Percentiles rank a stretch among this genome's conserved stretches.
phyloP scores from a whole-genome alignment of 1,284 basidiomycete genomes.

The Sutorius eximius region DNA sequence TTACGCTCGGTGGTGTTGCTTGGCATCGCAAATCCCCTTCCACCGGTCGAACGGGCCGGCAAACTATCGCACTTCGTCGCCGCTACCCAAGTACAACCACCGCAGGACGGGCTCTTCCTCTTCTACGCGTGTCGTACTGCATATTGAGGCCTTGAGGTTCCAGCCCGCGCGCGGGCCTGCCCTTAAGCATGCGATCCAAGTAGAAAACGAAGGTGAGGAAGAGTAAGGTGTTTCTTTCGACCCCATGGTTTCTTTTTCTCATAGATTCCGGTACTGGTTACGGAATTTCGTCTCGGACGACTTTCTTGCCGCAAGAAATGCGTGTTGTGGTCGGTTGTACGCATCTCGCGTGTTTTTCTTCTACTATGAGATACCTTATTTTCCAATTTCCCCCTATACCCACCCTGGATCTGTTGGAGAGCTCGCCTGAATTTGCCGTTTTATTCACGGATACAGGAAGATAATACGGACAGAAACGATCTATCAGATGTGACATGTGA shows the following conservation, averaged over 20 bases:
- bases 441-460: neutral
- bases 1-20: conserved; percentile 49
- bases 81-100: conserved; percentile 65
- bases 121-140: conserved; percentile 75
- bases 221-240: conserved; percentile 40
- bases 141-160: no score
- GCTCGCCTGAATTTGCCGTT: neutral
- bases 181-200: conserved; percentile 66
- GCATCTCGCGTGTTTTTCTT: conserved; percentile 15
- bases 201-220: conserved; percentile 76
- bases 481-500: conserved; percentile 1
- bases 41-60: conserved; percentile 69
- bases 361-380: conserved; percentile 24
- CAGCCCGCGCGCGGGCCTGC: conserved; percentile 61
- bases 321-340: conserved; percentile 7
- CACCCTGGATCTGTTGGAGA: neutral
- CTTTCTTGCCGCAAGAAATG: conserved; percentile 2
- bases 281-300: conserved; percentile 12
- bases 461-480: no score
- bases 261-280: conserved; percentile 22
- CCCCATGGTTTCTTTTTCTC: conserved; percentile 5
- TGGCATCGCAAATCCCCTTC: conserved; percentile 73
- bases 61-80: conserved; percentile 62
- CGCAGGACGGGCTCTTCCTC: conserved; percentile 70
- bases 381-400: conserved; percentile 12